Base-by-base conservation (phyloP, 1,284 basidiomycete species). In the Cystobasidiaceae sp. region DNA sequence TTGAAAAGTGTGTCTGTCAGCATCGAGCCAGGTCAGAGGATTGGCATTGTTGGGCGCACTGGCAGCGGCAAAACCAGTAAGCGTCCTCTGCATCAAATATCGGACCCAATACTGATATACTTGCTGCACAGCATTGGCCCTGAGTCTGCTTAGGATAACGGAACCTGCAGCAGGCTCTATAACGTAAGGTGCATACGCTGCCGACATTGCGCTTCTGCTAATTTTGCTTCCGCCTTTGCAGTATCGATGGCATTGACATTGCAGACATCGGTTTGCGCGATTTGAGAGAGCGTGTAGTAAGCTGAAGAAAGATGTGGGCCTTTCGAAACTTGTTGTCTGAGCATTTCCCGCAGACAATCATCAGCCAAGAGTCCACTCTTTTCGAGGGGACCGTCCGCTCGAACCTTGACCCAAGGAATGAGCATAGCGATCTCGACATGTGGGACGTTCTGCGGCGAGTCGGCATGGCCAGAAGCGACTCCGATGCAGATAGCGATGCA, bases 231-330 rank as follows among this genome's bases (percentile, higher is more conserved):
- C 32, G 21, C 15, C 8, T 13, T 51, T 39, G n/a, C 32, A 64
- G 61, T 9, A 88, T 96, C 55, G 91, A 97, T 75, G 87, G 85
- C 4, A 81, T 92, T 4, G 89, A 93, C 74, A 88, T 93, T 69
- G 82, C 86, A 11, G 85, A 84, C 57, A 84, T 96, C 49, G 92
- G 93, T 0, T 80, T 97, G 48, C 84, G 88, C 74, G 88, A 91
- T 70, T 79, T 84, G 3, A 74, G 80, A 49, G 87, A 82, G 19
- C 80, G 82, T 28, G 84, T 97, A 46, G 88, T 89, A 4, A 97
- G 97, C 74, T 92, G 96, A 33, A 28, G 93, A 93, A n/a, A n/a
- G n/a, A n/a, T n/a, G n/a, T n/a, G n/a, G n/a, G n/a, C 73, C 75
- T 75, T 67, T 68, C 69, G 30, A 67, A 70, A 27, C 67, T 65